Base-by-base conservation (phyloP, 75 land plant genomes). In the Selaginella tamariscina region DNA sequence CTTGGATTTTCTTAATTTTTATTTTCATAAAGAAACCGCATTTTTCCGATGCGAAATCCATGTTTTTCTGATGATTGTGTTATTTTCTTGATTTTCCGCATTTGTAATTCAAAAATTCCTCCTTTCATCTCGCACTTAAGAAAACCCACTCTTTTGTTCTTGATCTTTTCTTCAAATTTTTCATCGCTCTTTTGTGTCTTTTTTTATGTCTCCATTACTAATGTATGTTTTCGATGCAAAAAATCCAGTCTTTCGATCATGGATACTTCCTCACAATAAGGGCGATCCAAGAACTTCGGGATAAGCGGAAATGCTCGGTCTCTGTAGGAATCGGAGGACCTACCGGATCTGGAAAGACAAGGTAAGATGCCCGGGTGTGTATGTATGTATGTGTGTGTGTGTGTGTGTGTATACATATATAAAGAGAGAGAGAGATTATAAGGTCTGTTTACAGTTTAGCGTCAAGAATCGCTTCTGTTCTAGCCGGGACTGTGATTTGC, bases 261-360 rank as follows among this genome's bases (percentile, higher is more conserved):
- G 99, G 99, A 0, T 95, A 85, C 64, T 85, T 85, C 73, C 74
- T 95, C 55, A 74, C 95, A 55, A 87, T 95, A 30, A 84, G 89
- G 76, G 90, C 99, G 29, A 84, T 95, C 27, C 99, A 95, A 88
- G 99, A 95, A 74, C 90, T 95, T 20, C 80, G 99, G 20, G 87
- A 79, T 62, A 90, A 84, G 62, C 90, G 85, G 77, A 72, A 78
- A 29, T 78, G 89, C 11, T 77, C 82, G 65, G 97, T 95, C 26
- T 79, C 80, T 54, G 96, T 93, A 30, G 98, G 98, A 33, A 93
- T 93, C 54, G 98, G 98, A 68, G 98, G 98, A 59, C 98, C 98
- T 5, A 88, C 86, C 70, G 98, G 98, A 31, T 93, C 98, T 20
- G 98, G 98, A 26, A 93, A 93, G 74, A 74, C 98, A 63, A 93